Evolutionary conservation across 2,329 filamentous ascomycete genomes (phyloP), one percentile per base, ranked within the genome.

Genomic region (Plenodomus lindquistii): DNA sequence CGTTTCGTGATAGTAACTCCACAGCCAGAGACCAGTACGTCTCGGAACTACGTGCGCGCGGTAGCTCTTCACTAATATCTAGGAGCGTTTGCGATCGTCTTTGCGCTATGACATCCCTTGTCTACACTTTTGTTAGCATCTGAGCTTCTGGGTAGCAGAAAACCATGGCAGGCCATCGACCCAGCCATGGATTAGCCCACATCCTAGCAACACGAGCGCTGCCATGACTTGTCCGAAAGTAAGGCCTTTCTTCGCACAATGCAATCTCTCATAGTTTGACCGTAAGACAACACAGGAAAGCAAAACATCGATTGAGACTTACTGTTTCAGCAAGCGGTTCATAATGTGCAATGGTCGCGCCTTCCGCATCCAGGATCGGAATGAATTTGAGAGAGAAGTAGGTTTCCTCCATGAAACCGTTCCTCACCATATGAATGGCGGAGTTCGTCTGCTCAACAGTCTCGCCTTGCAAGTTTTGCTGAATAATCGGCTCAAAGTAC

Each of bases 321-420:
- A 88, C 92, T 57, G 89, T 89, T 54, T 93, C 89, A 54, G 90
- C 89, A 9, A 37, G 35, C 16, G 35, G 13, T 20, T 37, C 35
- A 15, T 37, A 37, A 37, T 37, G 35, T 9, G 13, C 35, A 20
- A 37, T 15, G 17, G 35, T 37, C 4, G 35, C 35, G 18, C 35
- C 35, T 19, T 20, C 18, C 4, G 35, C 35, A 3, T 87, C 88
- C 2, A 91, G 79, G 37, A 92, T 76, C 0, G 89, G 89, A 20
- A 91, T 84, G 24, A 92, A 83, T 2, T 85, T 87, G 84, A 88
- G 91, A 13, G 85, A 88, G 66, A 91, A 92, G 63, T 87, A 92
- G 0, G 87, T 84, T 63, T 93, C 89, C 69, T 94, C 88, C 4
- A 89, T 70, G 52, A 81, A 88, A 1, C 83, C 82, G 52, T 85